phyloP scores from a whole-genome alignment of 805 yeast species.

The Jamesozyma lodderae region DNA sequence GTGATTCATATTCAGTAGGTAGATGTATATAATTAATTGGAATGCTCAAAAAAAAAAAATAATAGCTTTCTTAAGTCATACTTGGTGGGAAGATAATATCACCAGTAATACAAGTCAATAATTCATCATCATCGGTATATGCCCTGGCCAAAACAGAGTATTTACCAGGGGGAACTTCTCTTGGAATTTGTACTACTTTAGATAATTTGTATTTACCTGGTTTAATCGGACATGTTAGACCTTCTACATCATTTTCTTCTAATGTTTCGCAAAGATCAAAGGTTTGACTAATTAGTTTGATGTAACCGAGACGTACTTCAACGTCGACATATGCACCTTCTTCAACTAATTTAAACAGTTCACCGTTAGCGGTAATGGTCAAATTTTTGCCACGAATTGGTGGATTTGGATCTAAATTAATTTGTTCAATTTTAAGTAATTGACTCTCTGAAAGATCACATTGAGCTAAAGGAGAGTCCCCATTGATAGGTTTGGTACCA shows the following conservation, averaged over 20 bases:
- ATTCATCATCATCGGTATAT: slow-evolving; percentile 69
- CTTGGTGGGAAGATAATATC: slow-evolving; percentile 39
- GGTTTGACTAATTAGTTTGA: slow-evolving; percentile 79
- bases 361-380: slow-evolving; percentile 70
- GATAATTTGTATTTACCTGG: slow-evolving; percentile 58
- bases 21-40: too few relatives aligned
- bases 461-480: slow-evolving; percentile 73
- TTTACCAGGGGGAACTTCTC: slow-evolving; percentile 91
- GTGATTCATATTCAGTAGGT: too few relatives aligned
- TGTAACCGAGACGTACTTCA: slow-evolving; percentile 86
- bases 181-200: slow-evolving; percentile 76
- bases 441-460: slow-evolving; percentile 66
- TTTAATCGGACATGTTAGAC: slow-evolving; percentile 67
- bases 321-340: slow-evolving; percentile 95
- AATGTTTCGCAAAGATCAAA: slow-evolving; percentile 87
- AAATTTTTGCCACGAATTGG: slow-evolving; percentile 80
- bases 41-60: too few relatives aligned
- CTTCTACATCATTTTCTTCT: slow-evolving; percentile 55
- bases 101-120: slow-evolving; percentile 78
- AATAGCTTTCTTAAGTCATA: too few relatives aligned
- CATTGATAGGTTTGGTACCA: slow-evolving; percentile 62
- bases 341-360: slow-evolving; percentile 42
- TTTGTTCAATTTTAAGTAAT: slow-evolving; percentile 48
- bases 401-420: slow-evolving; percentile 73
- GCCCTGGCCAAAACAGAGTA: slow-evolving; percentile 86